Percentiles rank a stretch among this genome's conserved stretches.
Conservation (phyloP, 2,329 filamentous ascomycete species). For the Celoporthe dispersa region DNA sequence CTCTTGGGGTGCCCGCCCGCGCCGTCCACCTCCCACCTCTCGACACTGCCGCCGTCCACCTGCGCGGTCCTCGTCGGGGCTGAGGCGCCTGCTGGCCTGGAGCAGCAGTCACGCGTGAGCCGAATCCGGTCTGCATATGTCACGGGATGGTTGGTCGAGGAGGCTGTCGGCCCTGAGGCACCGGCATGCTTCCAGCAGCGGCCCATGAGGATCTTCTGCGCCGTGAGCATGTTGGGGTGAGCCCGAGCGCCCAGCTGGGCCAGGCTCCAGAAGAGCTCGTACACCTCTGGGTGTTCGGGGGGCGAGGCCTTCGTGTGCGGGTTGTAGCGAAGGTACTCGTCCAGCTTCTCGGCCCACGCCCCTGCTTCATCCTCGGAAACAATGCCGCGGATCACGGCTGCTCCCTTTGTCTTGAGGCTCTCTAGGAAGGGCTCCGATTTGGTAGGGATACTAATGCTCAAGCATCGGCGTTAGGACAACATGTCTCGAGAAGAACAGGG, state of each 20-base stretch:
- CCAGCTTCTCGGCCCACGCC: slow-evolving; percentile 56
- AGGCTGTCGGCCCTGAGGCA: slow-evolving; percentile 48
- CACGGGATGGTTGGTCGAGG: slow-evolving; percentile 48
- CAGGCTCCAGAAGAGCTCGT: slow-evolving; percentile 47
- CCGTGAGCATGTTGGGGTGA: slow-evolving; percentile 44
- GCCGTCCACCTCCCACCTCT: slow-evolving; percentile 68
- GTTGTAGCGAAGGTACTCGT: slow-evolving; percentile 59
- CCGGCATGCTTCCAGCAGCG: slow-evolving; percentile 55
- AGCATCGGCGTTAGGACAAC: neutral
- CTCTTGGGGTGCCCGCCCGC: slow-evolving; percentile 52
- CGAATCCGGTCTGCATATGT: slow-evolving; percentile 65
- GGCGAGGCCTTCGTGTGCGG: slow-evolving; percentile 40
- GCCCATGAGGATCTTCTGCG: slow-evolving; percentile 53
- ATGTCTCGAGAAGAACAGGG: neutral
- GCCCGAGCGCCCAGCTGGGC: slow-evolving; percentile 46
- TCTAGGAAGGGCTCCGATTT: slow-evolving; percentile 35
- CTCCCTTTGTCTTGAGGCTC: slow-evolving; percentile 38
- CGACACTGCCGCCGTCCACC: slow-evolving; percentile 66
- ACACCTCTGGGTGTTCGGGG: slow-evolving; percentile 39
- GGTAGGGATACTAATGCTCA: neutral
- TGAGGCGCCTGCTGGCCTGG: slow-evolving; percentile 34
- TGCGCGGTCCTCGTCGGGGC: slow-evolving; percentile 54
- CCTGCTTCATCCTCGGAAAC: slow-evolving; percentile 36
- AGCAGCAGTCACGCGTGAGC: slow-evolving; percentile 40
- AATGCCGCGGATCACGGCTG: slow-evolving; percentile 41